Percentiles rank a stretch among this genome's conserved stretches.
Conservation (phyloP, 2,329 filamentous ascomycete genomes). For the Pezicula neosporulosa region DNA sequence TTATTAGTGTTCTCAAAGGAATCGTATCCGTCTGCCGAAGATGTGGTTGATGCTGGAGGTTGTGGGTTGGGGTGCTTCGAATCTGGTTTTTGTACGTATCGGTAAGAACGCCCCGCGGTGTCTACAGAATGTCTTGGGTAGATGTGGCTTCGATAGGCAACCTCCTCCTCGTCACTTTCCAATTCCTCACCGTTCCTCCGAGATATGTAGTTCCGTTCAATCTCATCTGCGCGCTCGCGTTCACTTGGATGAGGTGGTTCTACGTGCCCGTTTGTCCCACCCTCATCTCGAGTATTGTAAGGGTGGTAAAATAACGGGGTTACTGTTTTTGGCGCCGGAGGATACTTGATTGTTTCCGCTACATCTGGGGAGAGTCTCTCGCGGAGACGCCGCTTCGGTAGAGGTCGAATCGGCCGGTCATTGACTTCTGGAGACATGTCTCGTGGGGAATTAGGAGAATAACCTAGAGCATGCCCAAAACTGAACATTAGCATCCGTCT, state of each 20-base stretch:
- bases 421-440: slow-evolving; percentile 69
- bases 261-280: slow-evolving; percentile 24
- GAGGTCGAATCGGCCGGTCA: slow-evolving; percentile 86
- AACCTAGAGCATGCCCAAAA: slow-evolving; percentile 16
- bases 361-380: slow-evolving; percentile 84
- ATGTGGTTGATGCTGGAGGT: slow-evolving; percentile 64
- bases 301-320: slow-evolving; percentile 76
- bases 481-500: slow-evolving; percentile 12
- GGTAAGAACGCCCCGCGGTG: slow-evolving; percentile 38
- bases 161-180: slow-evolving; percentile 58
- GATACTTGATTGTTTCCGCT: slow-evolving; percentile 78
- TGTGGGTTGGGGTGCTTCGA: slow-evolving; percentile 45
- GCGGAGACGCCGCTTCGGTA: slow-evolving; percentile 85
- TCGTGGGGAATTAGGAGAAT: slow-evolving; percentile 31
- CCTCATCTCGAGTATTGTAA: slow-evolving; percentile 31
- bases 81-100: slow-evolving; percentile 41
- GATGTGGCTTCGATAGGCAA: slow-evolving; percentile 28
- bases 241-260: slow-evolving; percentile 25
- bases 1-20: slow-evolving; percentile 98
- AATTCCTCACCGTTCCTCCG: slow-evolving; percentile 52
- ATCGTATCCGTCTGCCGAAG: slow-evolving; percentile 84
- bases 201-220: slow-evolving; percentile 30
- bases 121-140: slow-evolving; percentile 46
- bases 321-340: slow-evolving; percentile 67
- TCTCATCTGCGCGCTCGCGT: slow-evolving; percentile 25